phyloP scores from a whole-genome alignment of 139 green algal genomes.

The Trebouxia sp. region DNA sequence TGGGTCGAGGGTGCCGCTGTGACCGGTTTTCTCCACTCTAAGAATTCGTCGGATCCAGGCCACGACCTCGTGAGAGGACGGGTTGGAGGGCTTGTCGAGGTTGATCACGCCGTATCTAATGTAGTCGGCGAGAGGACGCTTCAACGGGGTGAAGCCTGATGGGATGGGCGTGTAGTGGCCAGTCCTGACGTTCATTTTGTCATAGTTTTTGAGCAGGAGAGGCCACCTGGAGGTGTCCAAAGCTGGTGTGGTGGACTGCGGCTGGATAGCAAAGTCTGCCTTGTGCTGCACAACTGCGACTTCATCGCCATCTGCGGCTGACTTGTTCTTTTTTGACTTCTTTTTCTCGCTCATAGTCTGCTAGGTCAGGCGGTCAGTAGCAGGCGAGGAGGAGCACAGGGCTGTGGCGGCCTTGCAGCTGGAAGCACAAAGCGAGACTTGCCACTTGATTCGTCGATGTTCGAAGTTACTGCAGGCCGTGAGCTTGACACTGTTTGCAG shows the following conservation, averaged over 20 bases:
- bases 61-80: constrained; percentile 95
- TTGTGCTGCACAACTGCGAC: not conserved
- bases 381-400: not conserved
- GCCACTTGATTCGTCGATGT: no score
- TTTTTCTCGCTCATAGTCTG: constrained; percentile 35
- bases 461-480: no score
- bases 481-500: no score
- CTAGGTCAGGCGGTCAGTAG: not conserved
- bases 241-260: constrained; percentile 55
- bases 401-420: not conserved
- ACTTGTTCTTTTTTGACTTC: constrained; percentile 35
- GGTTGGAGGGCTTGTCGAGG: constrained; percentile 98
- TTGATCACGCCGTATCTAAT: constrained; percentile 96
- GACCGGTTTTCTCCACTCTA: constrained; percentile 98
- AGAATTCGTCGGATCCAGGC: constrained; percentile 97
- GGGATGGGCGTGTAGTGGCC: constrained; percentile 99
- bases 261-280: constrained; percentile 61
- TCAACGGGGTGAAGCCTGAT: constrained; percentile 86
- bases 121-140: constrained; percentile 82
- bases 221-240: constrained; percentile 96
- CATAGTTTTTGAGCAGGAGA: constrained; percentile 96
- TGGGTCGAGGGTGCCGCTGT: constrained; percentile 95
- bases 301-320: not conserved
- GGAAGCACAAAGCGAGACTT: not conserved
- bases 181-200: constrained; percentile 91